These are phyloP conservation scores for Umbilicaria muhlenbergii DNA, from an alignment of 495 filamentous ascomycete species.

Conservation along the genomic window DNA sequence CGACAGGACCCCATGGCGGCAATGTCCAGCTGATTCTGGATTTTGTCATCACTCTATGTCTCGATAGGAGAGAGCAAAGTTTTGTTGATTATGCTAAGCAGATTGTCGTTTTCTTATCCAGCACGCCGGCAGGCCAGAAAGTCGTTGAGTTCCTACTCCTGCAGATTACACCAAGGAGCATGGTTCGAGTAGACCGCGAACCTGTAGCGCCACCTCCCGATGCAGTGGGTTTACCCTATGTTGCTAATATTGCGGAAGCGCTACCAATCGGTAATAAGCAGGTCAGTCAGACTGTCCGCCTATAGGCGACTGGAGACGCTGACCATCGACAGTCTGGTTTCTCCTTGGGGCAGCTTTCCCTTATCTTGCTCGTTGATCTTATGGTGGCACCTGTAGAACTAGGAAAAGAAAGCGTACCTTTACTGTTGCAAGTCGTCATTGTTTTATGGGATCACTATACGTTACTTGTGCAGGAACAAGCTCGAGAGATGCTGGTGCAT, in stretches of 20 bases:
- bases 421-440: constrained; percentile 78
- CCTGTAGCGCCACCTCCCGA: constrained; percentile 58
- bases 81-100: constrained; percentile 97
- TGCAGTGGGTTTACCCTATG: constrained; percentile 60
- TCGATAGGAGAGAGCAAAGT: constrained; percentile 89
- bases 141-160: constrained; percentile 87
- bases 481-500: constrained; percentile 94
- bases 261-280: constrained; percentile 83
- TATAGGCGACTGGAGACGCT: constrained; percentile 1
- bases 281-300: constrained; percentile 18
- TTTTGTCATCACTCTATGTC: constrained; percentile 84
- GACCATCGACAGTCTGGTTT: constrained; percentile 43
- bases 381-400: constrained; percentile 85
- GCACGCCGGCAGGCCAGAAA: constrained; percentile 77
- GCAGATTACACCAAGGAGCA: constrained; percentile 77
- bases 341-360: constrained; percentile 79
- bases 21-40: constrained; percentile 90
- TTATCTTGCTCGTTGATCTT: constrained; percentile 89
- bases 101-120: constrained; percentile 87
- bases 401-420: constrained; percentile 56
- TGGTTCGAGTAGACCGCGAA: constrained; percentile 77
- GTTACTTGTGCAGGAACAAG: constrained; percentile 88
- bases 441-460: constrained; percentile 96
- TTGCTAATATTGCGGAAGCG: constrained; percentile 66
- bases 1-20: constrained; percentile 83